Evolutionary conservation across 192 early-diverging fungal species (phyloP).

Genomic region (Podila epicladia): DNA sequence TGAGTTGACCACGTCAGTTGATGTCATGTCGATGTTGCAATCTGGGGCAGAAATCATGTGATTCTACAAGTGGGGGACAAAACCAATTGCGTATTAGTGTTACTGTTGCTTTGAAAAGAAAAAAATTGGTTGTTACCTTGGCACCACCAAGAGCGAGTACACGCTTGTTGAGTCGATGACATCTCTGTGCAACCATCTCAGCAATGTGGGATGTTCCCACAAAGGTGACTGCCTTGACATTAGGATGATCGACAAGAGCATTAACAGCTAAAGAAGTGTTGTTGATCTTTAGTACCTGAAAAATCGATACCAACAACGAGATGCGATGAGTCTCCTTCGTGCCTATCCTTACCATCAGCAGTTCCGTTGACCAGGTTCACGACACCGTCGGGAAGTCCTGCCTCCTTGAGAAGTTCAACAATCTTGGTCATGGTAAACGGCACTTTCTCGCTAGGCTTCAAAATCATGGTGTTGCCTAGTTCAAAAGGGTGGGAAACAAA

Average conservation of each 20-base stretch:
- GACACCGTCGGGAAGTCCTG: slow-evolving; percentile 78
- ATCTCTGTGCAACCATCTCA: slow-evolving; percentile 59
- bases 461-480: slow-evolving; percentile 71
- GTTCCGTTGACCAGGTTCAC: slow-evolving; percentile 81
- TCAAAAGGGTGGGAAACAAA: neutral
- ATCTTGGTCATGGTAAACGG: slow-evolving; percentile 82
- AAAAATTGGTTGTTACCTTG: slow-evolving; percentile 43
- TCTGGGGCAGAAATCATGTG: slow-evolving; percentile 84
- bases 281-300: too few relatives aligned
- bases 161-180: slow-evolving; percentile 68
- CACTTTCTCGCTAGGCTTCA: slow-evolving; percentile 87
- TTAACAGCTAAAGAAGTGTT: slow-evolving; percentile 51
- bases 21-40: slow-evolving; percentile 80
- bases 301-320: too few relatives aligned
- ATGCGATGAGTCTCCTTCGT: too few relatives aligned
- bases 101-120: neutral
- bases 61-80: slow-evolving; percentile 53
- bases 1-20: slow-evolving; percentile 79
- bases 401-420: slow-evolving; percentile 61
- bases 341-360: slow-evolving; percentile 55
- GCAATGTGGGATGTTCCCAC: slow-evolving; percentile 87
- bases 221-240: slow-evolving; percentile 78
- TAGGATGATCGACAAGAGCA: slow-evolving; percentile 67
- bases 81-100: neutral
- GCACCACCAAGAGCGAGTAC: slow-evolving; percentile 77